Evolutionary conservation across 139 green algal genomes (phyloP).

Genomic region (Chlamydomonas sphaeroides): DNA sequence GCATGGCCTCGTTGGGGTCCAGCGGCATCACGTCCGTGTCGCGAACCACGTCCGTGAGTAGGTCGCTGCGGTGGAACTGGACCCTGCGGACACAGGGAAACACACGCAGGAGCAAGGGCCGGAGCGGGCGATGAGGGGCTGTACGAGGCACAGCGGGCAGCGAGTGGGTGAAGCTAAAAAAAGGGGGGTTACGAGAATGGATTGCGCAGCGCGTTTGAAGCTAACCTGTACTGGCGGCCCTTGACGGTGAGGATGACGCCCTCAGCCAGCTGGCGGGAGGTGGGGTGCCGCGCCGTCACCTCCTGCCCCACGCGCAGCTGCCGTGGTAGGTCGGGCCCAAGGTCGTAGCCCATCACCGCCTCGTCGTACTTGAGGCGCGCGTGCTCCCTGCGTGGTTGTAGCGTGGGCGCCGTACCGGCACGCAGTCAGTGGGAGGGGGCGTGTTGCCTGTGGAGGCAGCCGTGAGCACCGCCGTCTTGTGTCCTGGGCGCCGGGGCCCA

Average conservation of each 20-base stretch:
- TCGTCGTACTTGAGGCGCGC: constrained; percentile 50
- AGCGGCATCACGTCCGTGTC: constrained; percentile 80
- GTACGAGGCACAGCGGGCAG: too few species aligned
- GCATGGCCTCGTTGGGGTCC: constrained; percentile 62
- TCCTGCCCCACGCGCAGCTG: constrained; percentile 81
- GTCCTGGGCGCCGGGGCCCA: too few species aligned
- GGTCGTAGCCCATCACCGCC: constrained; percentile 42
- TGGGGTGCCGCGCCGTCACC: constrained; percentile 88
- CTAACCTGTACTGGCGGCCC: constrained; percentile 70
- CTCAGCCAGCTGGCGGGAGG: constrained; percentile 79
- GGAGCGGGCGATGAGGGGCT: too few species aligned
- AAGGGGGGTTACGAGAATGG: too few species aligned
- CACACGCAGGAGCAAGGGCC: neutral
- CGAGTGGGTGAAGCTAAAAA: too few species aligned
- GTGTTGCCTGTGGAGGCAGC: too few species aligned
- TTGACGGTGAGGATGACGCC: constrained; percentile 88
- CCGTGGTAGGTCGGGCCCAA: constrained; percentile 66
- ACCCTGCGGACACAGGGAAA: constrained; percentile 61
- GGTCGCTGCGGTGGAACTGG: constrained; percentile 86
- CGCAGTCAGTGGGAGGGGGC: too few species aligned
- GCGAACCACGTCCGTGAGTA: constrained; percentile 85
- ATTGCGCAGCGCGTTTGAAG: too few species aligned
- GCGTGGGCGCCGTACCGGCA: too few species aligned
- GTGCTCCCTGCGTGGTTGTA: constrained; percentile 54
- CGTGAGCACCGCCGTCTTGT: too few species aligned